Conservation (phyloP, 371 early-diverging fungal genomes). For the Globomyces sp. region DNA sequence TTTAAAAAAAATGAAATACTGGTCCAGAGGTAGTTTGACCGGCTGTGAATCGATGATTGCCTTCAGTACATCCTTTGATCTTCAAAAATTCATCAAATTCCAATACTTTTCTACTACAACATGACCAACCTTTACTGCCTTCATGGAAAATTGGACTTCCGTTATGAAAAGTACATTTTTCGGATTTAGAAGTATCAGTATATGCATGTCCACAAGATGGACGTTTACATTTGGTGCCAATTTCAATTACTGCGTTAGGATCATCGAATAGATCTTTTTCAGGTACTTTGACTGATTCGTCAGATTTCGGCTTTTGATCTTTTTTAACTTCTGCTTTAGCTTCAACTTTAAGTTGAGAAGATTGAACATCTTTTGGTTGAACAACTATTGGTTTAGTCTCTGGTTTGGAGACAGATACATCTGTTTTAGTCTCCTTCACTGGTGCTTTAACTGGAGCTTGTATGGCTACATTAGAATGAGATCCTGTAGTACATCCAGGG, state of each 20-base stretch:
- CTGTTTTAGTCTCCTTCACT: neutral
- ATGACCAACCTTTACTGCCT: slow-evolving; percentile 53
- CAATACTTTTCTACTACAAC: slow-evolving; percentile 70
- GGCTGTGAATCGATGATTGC: slow-evolving; percentile 77
- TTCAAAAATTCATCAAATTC: slow-evolving; percentile 97
- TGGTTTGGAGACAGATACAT: neutral
- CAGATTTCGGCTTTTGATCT: neutral
- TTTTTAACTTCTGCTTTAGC: slow-evolving; percentile 13
- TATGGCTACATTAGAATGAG: slow-evolving; percentile 31
- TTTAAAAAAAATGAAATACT: neutral
- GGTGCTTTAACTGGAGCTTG: slow-evolving; percentile 21
- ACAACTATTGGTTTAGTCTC: slow-evolving; percentile 20
- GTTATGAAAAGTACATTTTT: slow-evolving; percentile 80
- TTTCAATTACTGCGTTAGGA: slow-evolving; percentile 53
- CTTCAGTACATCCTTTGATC: slow-evolving; percentile 83
- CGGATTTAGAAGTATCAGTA: slow-evolving; percentile 50
- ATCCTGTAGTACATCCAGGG: slow-evolving; percentile 47
- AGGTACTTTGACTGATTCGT: slow-evolving; percentile 19
- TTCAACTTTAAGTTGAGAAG: slow-evolving; percentile 1
- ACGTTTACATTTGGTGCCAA: slow-evolving; percentile 83
- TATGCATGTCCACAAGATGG: slow-evolving; percentile 73
- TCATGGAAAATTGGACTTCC: slow-evolving; percentile 92
- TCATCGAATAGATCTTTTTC: slow-evolving; percentile 69
- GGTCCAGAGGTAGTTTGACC: slow-evolving; percentile 14
- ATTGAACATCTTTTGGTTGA: slow-evolving; percentile 19